Conservation (phyloP, 169 alveolate genomes). For the Theileria parva region DNA sequence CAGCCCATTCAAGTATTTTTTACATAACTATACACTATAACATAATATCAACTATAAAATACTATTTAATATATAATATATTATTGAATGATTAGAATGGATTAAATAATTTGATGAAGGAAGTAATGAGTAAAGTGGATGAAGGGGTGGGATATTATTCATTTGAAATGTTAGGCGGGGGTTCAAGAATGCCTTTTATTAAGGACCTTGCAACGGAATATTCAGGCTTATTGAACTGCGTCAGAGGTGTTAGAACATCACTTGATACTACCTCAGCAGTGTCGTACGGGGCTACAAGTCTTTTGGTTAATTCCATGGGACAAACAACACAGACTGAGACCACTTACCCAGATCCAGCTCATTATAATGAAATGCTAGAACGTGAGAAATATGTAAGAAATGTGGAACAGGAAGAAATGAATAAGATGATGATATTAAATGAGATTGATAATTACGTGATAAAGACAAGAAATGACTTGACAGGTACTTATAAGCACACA, state of each 20-base stretch:
- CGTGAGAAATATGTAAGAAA: slow-evolving; percentile 23
- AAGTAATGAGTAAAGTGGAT: slow-evolving; percentile 7
- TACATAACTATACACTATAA: not conserved
- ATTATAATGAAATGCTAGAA: not conserved
- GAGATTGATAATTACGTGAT: slow-evolving; percentile 62
- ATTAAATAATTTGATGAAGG: slow-evolving; percentile 9
- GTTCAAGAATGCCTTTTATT: slow-evolving; percentile 59
- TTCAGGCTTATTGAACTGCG: slow-evolving; percentile 2
- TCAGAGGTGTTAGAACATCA: slow-evolving; percentile 44
- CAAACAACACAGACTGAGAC: not conserved
- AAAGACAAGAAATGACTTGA: slow-evolving; percentile 34
- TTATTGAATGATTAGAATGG: too few relatives aligned
- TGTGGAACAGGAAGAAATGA: slow-evolving; percentile 44
- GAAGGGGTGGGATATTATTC: slow-evolving; percentile 15
- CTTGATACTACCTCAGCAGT: slow-evolving; percentile 59
- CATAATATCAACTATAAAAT: not conserved
- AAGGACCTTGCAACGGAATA: slow-evolving; percentile 16
- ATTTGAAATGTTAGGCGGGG: slow-evolving; percentile 61
- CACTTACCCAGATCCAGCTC: not conserved
- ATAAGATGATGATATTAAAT: slow-evolving; percentile 28
- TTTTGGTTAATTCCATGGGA: slow-evolving; percentile 1
- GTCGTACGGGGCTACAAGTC: slow-evolving; percentile 47
- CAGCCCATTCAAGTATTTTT: not conserved
- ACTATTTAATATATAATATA: not conserved
- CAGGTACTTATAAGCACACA: slow-evolving; percentile 20